A percentile compares a stretch with the other conserved stretches of the same genome.
Conservation (phyloP, 2,329 filamentous ascomycete species). For the Diaporthe citrichinensis region DNA sequence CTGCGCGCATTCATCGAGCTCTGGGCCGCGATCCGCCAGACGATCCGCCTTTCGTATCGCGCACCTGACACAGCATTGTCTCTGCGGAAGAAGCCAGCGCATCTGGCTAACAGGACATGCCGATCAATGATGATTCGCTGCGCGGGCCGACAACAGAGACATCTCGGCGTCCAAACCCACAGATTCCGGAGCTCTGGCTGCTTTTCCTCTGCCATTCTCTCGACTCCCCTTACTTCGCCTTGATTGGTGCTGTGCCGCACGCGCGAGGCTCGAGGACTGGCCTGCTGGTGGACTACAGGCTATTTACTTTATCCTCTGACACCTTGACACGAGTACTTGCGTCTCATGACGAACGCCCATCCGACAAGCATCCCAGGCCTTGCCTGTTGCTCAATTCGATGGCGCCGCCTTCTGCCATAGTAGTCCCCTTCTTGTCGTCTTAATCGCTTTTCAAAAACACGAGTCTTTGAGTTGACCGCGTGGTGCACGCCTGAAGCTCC, state of each 20-base stretch:
- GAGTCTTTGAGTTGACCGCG: neutral
- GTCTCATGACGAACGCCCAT: neutral
- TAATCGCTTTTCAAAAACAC: too few relatives aligned
- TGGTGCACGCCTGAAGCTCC: conserved; percentile 8
- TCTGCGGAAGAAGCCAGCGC: neutral
- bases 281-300: conserved; percentile 1
- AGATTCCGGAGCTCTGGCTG: neutral
- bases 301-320: neutral
- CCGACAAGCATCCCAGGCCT: neutral
- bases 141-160: conserved; percentile 1
- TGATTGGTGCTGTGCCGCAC: conserved; percentile 3
- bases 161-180: conserved; percentile 6
- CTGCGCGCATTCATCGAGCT: neutral
- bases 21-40: neutral
- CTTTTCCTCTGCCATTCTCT: conserved; percentile 2
- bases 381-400: neutral
- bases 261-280: neutral
- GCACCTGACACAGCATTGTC: neutral
- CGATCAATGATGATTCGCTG: neutral
- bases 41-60: conserved; percentile 17
- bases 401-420: neutral
- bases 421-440: neutral
- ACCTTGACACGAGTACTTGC: neutral
- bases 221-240: conserved; percentile 1
- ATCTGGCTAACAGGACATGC: neutral